Evolutionary conservation across 371 early-diverging fungal species (phyloP).

Genomic region (Phascolomyces articulosus): DNA sequence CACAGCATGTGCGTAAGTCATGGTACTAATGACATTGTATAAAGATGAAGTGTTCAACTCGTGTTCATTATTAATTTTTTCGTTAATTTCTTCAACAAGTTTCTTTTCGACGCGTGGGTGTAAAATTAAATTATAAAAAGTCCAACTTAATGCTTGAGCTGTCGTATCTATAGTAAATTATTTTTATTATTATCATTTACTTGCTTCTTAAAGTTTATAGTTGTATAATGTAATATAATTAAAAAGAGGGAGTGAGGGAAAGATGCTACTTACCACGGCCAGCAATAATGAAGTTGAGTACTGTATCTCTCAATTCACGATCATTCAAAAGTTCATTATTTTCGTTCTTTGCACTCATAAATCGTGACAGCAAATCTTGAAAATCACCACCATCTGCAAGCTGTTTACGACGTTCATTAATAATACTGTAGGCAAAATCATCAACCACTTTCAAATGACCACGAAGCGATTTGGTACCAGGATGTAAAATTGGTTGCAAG

Average conservation of each 20-base stretch:
- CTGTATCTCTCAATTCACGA: conserved; percentile 54
- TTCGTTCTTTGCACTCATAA: conserved; percentile 59
- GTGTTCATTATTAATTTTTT: too few relatives aligned
- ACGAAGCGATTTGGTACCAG: conserved; percentile 32
- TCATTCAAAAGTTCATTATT: conserved; percentile 54
- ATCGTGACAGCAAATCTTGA: conserved; percentile 63
- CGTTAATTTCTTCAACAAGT: conserved; percentile 57
- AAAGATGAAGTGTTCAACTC: too few relatives aligned
- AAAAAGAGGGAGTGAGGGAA: too few relatives aligned
- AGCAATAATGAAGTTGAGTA: conserved; percentile 73
- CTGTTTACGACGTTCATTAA: conserved; percentile 34
- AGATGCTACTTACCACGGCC: too few relatives aligned
- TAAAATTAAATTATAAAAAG: conserved; percentile 55
- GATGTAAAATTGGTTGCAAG: conserved; percentile 18
- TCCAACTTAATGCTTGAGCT: conserved; percentile 72
- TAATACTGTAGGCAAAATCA: conserved; percentile 48
- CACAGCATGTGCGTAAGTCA: conserved; percentile 62
- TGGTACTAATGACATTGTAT: conserved; percentile 49
- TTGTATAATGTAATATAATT: too few relatives aligned
- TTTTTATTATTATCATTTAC: too few relatives aligned
- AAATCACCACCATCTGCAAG: conserved; percentile 33
- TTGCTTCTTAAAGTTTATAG: too few relatives aligned
- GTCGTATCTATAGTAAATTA: too few relatives aligned
- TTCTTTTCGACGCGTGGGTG: conserved; percentile 55
- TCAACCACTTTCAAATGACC: conserved; percentile 53